These are phyloP conservation scores for Dipodascus albidus DNA, from an alignment of 805 yeast species.

Conservation along the genomic window DNA sequence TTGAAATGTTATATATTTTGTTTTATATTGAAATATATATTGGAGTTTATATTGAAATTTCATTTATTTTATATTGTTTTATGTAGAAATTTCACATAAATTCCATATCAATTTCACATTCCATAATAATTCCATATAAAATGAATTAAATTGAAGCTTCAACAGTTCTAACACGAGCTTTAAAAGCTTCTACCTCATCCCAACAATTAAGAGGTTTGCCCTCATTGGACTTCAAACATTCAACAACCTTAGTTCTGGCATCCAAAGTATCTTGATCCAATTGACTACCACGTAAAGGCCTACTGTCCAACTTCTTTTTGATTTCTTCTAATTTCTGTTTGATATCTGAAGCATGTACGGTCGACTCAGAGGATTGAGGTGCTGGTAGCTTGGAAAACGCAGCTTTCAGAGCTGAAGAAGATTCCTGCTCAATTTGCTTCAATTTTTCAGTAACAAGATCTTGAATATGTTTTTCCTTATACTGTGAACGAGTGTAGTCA, in stretches of 20 bases:
- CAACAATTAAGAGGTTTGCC: slow-evolving; percentile 24
- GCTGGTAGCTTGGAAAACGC: slow-evolving; percentile 11
- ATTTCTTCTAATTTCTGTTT: slow-evolving; percentile 20
- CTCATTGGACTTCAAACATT: slow-evolving; percentile 22
- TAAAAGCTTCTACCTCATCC: slow-evolving; percentile 20
- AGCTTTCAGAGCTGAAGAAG: slow-evolving; percentile 17
- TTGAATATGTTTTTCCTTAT: slow-evolving; percentile 24
- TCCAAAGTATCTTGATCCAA: slow-evolving; percentile 19
- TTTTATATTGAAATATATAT: no score
- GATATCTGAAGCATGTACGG: slow-evolving; percentile 14
- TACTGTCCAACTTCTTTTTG: slow-evolving; percentile 19
- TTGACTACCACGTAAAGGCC: slow-evolving; percentile 21
- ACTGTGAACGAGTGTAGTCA: slow-evolving; percentile 27
- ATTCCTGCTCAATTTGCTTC: slow-evolving; percentile 21
- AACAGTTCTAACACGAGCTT: slow-evolving; percentile 7
- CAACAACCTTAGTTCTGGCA: slow-evolving; percentile 20
- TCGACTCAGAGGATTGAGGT: slow-evolving; percentile 12
- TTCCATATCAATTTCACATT: no score
- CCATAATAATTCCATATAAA: no score
- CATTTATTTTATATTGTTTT: no score
- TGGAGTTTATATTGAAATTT: no score
- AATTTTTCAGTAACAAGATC: slow-evolving; percentile 25
- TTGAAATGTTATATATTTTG: no score
- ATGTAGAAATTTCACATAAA: no score
- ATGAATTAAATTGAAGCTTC: no score